These are phyloP conservation scores for Sarocladiaceae sp. DNA, from an alignment of 2,329 filamentous ascomycete species.

Conservation along the genomic window DNA sequence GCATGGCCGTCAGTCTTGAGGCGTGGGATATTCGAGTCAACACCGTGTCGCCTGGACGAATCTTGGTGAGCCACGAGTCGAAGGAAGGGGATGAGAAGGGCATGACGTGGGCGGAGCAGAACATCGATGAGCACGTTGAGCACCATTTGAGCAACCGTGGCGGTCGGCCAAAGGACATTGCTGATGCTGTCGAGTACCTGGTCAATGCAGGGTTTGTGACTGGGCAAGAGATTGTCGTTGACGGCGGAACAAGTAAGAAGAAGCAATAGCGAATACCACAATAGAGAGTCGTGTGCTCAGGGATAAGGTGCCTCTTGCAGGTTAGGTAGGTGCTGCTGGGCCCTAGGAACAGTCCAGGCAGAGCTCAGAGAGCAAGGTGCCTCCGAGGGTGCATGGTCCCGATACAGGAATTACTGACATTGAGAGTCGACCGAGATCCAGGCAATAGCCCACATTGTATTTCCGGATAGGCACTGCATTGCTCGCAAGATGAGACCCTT, in stretches of 20 bases:
- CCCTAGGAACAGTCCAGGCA: no score
- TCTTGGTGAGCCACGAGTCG: conserved; percentile 40
- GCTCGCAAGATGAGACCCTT: no score
- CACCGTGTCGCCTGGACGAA: conserved; percentile 37
- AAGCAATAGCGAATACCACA: no score
- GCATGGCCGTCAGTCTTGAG: conserved; percentile 27
- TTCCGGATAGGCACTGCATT: no score
- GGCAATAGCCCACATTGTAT: no score
- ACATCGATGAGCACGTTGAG: conserved; percentile 31
- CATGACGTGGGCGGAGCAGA: conserved; percentile 25
- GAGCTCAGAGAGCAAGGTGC: no score
- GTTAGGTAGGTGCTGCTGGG: no score
- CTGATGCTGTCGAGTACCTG: conserved; percentile 33
- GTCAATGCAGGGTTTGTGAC: conserved; percentile 22
- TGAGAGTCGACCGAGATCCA: no score
- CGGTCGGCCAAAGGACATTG: conserved; percentile 37
- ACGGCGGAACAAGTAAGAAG: conserved; percentile 21
- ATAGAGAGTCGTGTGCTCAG: no score
- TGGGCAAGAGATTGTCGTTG: conserved; percentile 21
- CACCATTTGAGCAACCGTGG: conserved; percentile 37
- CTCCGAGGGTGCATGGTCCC: no score
- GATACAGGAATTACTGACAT: no score
- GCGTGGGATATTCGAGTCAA: conserved; percentile 28
- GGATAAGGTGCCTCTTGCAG: no score
- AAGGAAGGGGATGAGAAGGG: conserved; percentile 36